Percentiles rank a stretch among this genome's conserved stretches.
These are phyloP conservation scores for Rhododendron ferrugineum DNA, from an alignment of 148 eudicot genomes.

Conservation along the genomic window DNA sequence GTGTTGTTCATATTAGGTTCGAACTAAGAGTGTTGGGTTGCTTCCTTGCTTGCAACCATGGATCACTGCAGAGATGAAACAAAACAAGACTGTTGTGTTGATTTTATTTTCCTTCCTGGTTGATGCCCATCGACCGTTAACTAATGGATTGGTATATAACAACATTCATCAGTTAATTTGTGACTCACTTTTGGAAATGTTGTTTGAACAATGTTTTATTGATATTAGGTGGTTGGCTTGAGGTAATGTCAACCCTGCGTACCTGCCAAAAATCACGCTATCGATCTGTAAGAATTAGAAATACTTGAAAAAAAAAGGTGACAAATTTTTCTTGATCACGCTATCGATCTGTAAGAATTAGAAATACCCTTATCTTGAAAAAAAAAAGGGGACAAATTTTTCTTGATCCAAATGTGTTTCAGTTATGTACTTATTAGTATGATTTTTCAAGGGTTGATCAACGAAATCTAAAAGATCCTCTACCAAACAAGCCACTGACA, in stretches of 20 bases:
- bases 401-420: no score
- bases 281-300: background rate
- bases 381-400: no score
- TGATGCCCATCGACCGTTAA: conserved; percentile 25
- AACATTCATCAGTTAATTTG: background rate
- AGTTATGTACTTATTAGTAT: no score
- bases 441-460: background rate
- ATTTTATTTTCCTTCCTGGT: conserved; percentile 9
- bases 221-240: background rate
- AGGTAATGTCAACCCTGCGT: background rate
- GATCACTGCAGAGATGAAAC: background rate
- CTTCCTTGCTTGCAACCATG: conserved; percentile 2
- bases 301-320: background rate
- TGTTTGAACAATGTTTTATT: background rate
- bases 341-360: no score
- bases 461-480: background rate
- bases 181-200: background rate
- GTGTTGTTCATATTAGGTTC: background rate
- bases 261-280: background rate
- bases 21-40: background rate
- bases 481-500: background rate
- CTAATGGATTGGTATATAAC: conserved; percentile 13
- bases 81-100: background rate
- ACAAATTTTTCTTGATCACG: no score
- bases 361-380: no score